Evolutionary conservation across 805 yeast genomes (phyloP), one percentile per base, ranked within the genome.

Genomic region (Saccharomycopsis selenospora): DNA sequence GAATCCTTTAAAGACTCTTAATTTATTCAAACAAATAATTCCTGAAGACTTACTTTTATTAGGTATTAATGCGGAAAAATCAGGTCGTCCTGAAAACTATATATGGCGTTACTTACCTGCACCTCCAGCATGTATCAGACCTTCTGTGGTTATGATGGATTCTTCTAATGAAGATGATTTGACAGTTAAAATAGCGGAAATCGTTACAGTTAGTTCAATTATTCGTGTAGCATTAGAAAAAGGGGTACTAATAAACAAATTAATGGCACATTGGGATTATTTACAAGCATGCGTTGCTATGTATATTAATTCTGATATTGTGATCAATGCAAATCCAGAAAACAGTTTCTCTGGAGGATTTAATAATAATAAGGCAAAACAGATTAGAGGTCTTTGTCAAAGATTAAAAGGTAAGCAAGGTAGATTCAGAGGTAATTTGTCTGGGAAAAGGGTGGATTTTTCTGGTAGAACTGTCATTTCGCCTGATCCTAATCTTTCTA

Each of bases 251-350:
- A 82, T 95, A 60, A 86, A 88, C 55, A 87, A 87, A 59, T 73
- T 93, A 66, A 90, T 93, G 96, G 98, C 91, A 61, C 99, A 93
- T 61, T 93, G 99, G 99, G 99, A 93, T 61, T 93, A 87, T 62
- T 68, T 93, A 56, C 99, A 93, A 66, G 72, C 93, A 46, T 85
- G 96, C 1, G 90, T 93, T 43, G 99, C 99, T 18, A 86, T 93
- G 88, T 93, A 93, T 64, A 93, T 93, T 59, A 93, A 93, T 64
- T 87, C 96, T 1, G 99, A 93, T 66, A 84, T 95, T 26, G 54
- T 50, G 8, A 50, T 53, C 36, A 53, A 53, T 40, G 93, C 90
- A 13, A 80, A 82, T 48, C 95, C 96, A 2, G 84, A 85, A 24
- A 70, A 75, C 18, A 77, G 78, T 3, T 59, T 56, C 43, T 69